Evolutionary conservation across 257 asterid genomes (phyloP), one percentile per base, ranked within the genome.

Genomic region (Nicotiana benthamiana): DNA sequence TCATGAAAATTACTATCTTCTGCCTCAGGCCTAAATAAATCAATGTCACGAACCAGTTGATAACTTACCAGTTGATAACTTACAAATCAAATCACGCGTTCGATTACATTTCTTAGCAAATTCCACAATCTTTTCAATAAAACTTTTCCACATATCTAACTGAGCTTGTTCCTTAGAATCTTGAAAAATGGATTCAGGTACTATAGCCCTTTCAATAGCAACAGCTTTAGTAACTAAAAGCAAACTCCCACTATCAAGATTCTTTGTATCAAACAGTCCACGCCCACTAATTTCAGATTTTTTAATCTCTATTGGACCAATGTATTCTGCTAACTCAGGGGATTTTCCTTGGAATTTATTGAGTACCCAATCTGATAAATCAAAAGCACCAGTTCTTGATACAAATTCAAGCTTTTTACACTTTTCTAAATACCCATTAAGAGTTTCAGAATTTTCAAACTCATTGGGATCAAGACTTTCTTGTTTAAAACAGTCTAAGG

Each of bases 61-160:
- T 61, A 94, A 75, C 79, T 26, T 80, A 6, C 97, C 94, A 0
- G 84, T 61, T 3, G 98, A 92, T 61, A 94, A 75, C 79, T 26
- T 80, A 6, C 86, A 80, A 46, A 93, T 87, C 94, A 90, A 79
- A 61, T 27, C n/a, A 3, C 60, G 68, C 9, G 86, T 79, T 57
- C 76, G 79, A 1, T 51, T 64, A 64, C 92, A 90, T 75, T 85
- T 92, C 20, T 76, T 53, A 8, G 89, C 84, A 0, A 82, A 84
- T 28, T 89, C 89, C 75, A 82, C 81, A 20, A 94, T 92, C 51
- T 87, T 88, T 61, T 93, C 93, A 52, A 93, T 80, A 53, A 94
- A 93, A 82, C 82, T 90, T 93, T 91, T 94, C 97, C 98, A 94
- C 84, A 93, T 87, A 63, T 84, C 92, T 12, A 94, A 80, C 13